Percentiles rank a stretch among this genome's conserved stretches.
Conservation (phyloP, 2,329 filamentous ascomycete genomes). For the Aspergillus hiratsukae region DNA sequence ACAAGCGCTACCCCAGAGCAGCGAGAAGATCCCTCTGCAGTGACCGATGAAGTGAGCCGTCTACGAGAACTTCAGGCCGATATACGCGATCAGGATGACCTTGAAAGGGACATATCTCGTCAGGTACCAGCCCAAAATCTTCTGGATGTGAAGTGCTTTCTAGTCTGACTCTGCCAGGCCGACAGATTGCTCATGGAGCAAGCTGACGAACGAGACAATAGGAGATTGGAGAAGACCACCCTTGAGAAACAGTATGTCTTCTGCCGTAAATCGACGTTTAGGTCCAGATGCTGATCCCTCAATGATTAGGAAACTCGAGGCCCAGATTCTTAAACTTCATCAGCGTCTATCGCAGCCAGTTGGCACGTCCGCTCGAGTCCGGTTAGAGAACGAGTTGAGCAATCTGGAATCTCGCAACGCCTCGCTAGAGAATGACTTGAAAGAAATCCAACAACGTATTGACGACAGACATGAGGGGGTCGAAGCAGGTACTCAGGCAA, state of each 20-base stretch:
- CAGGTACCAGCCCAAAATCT: slow-evolving; percentile 36
- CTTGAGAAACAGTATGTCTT: slow-evolving; percentile 42
- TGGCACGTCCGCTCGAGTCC: slow-evolving; percentile 47
- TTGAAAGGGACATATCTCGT: slow-evolving; percentile 77
- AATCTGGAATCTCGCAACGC: slow-evolving; percentile 62
- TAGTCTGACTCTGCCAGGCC: slow-evolving; percentile 37
- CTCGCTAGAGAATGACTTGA: slow-evolving; percentile 65
- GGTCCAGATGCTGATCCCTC: neutral
- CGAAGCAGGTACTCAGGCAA: slow-evolving; percentile 41
- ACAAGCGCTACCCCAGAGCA: neutral
- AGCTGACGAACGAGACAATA: slow-evolving; percentile 60
- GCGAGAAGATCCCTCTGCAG: slow-evolving; percentile 2
- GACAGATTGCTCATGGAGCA: slow-evolving; percentile 58
- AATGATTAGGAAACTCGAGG: slow-evolving; percentile 53
- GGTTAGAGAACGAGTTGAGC: slow-evolving; percentile 54
- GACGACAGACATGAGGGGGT: slow-evolving; percentile 63
- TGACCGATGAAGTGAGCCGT: slow-evolving; percentile 54
- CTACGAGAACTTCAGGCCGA: slow-evolving; percentile 62
- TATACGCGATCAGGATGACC: slow-evolving; percentile 79
- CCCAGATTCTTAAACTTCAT: slow-evolving; percentile 58
- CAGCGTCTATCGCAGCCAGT: slow-evolving; percentile 54
- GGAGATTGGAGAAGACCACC: slow-evolving; percentile 55
- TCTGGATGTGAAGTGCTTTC: neutral
- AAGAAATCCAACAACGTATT: slow-evolving; percentile 77
- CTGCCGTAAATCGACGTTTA: neutral